A percentile compares a stretch with the other conserved stretches of the same genome.
These are phyloP conservation scores for Paecilomyces dactylethromorphus DNA, from an alignment of 2,329 filamentous ascomycete species.

Conservation along the genomic window DNA sequence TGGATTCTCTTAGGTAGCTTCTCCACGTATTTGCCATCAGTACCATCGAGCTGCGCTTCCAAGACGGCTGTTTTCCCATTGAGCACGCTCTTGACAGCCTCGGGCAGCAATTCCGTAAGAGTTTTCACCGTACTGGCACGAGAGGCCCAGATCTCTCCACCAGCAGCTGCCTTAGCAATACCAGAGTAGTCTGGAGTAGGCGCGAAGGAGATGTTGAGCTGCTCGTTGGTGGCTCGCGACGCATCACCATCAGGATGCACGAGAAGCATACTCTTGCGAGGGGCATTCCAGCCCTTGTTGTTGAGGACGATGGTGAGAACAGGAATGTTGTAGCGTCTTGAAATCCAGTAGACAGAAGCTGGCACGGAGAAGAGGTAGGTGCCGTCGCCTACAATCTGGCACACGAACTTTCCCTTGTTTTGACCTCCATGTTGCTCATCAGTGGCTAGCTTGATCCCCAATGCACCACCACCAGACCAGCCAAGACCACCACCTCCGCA, in stretches of 20 bases:
- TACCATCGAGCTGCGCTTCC: conserved; percentile 54
- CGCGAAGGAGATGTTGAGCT: conserved; percentile 60
- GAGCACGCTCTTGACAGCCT: conserved; percentile 55
- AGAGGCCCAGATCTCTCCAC: conserved; percentile 56
- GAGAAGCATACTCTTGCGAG: conserved; percentile 53
- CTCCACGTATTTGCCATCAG: conserved; percentile 45
- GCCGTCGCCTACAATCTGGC: conserved; percentile 61
- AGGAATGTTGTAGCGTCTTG: conserved; percentile 59
- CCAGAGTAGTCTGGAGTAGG: conserved; percentile 62
- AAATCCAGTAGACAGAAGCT: conserved; percentile 63
- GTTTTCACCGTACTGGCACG: conserved; percentile 52
- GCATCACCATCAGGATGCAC: conserved; percentile 61
- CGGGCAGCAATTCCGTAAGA: conserved; percentile 46
- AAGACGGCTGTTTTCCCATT: conserved; percentile 54
- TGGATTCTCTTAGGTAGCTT: conserved; percentile 5
- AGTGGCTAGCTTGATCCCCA: conserved; percentile 69
- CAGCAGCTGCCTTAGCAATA: conserved; percentile 60
- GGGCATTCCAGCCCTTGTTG: conserved; percentile 67
- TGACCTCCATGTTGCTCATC: conserved; percentile 44
- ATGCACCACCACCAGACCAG: conserved; percentile 69
- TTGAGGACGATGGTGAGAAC: conserved; percentile 62
- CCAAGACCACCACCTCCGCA: conserved; percentile 75
- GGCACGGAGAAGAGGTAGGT: conserved; percentile 62
- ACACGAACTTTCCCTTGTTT: conserved; percentile 53
- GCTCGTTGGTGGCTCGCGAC: conserved; percentile 55